Evolutionary conservation across 805 yeast genomes (phyloP).

Genomic region (Yamadazyma scolyti): DNA sequence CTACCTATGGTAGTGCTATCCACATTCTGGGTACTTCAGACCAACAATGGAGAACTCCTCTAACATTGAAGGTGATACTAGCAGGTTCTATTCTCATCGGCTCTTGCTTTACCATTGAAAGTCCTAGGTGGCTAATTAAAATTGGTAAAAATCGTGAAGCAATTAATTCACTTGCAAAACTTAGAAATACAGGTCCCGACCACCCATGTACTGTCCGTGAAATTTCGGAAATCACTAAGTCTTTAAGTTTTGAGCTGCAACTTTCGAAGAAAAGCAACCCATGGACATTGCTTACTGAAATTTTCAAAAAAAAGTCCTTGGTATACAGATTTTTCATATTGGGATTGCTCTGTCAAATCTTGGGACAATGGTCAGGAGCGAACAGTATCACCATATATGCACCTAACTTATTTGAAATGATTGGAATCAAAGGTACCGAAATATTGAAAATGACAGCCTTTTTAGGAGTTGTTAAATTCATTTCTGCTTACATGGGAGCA

Average conservation of each 20-base stretch:
- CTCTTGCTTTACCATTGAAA: constrained; percentile 41
- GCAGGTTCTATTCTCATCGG: constrained; percentile 42
- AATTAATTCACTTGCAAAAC: constrained; percentile 29
- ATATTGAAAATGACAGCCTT: constrained; percentile 45
- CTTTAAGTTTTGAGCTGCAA: constrained; percentile 24
- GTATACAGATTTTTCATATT: constrained; percentile 41
- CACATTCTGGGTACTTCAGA: constrained; percentile 14
- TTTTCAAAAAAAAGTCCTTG: constrained; percentile 26
- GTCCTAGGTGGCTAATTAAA: constrained; percentile 50
- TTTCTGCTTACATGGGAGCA: constrained; percentile 44
- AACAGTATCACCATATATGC: constrained; percentile 52
- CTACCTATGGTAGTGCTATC: constrained; percentile 26
- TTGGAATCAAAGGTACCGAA: constrained; percentile 39
- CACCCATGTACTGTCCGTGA: constrained; percentile 49
- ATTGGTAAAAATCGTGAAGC: constrained; percentile 36
- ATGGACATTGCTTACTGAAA: neutral
- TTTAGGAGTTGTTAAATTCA: constrained; percentile 48
- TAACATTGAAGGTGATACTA: constrained; percentile 41
- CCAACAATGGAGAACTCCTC: constrained; percentile 49
- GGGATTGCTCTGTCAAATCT: constrained; percentile 38
- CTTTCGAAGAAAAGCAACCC: neutral
- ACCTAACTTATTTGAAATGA: constrained; percentile 44
- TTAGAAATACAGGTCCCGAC: constrained; percentile 41
- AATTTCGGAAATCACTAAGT: constrained; percentile 46
- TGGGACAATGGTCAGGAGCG: constrained; percentile 57